Conservation (phyloP, 768 basidiomycete genomes). For the Leccinum pellstonianum region DNA sequence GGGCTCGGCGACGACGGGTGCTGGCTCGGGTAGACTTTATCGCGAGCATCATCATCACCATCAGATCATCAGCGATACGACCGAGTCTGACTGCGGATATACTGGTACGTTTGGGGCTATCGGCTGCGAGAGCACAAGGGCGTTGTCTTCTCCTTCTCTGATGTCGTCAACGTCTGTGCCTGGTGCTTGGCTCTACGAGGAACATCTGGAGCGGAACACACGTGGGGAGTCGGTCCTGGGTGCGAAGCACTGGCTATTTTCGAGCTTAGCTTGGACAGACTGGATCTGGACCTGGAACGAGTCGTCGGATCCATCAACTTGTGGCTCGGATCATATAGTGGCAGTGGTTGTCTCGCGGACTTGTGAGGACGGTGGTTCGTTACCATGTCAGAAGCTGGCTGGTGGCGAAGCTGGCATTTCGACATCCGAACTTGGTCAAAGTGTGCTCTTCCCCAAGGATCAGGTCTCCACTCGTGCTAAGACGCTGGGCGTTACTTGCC, state of each 20-base stretch:
- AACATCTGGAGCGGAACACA: neutral
- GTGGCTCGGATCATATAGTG: neutral
- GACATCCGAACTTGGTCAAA: neutral
- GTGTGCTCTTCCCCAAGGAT: neutral
- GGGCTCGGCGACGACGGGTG: neutral
- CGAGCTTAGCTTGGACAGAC: neutral
- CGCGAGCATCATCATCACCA: neutral
- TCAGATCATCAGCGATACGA: neutral
- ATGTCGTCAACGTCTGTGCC: neutral
- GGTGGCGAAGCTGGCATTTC: neutral
- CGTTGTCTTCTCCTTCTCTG: neutral
- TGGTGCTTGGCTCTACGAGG: conserved; percentile 6
- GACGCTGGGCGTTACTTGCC: neutral
- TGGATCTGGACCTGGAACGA: neutral
- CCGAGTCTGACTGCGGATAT: neutral
- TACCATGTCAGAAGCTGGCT: neutral
- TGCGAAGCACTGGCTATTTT: neutral
- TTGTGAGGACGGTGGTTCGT: neutral
- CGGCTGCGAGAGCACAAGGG: neutral
- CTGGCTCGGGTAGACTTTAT: neutral
- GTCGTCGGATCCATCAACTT: neutral
- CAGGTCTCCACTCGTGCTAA: neutral
- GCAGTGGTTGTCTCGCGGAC: neutral
- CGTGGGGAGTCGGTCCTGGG: neutral
- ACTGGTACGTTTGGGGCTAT: neutral